Evolutionary conservation across 805 yeast genomes (phyloP).

Genomic region (Starmerella asiatica): DNA sequence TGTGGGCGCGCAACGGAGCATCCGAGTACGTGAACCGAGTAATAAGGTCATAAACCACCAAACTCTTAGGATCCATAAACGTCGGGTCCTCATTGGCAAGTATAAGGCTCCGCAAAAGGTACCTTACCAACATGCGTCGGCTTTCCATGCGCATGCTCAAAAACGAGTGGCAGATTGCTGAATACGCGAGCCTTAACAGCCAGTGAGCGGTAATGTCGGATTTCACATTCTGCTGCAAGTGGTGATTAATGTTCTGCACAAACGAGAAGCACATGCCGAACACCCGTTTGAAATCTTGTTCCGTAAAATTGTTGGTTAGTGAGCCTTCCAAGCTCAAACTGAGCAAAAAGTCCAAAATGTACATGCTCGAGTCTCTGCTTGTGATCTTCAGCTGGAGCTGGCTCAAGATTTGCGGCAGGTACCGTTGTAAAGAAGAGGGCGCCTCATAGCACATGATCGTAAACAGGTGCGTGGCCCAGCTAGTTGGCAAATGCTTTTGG

Average conservation of each 20-base stretch:
- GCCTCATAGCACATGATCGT: conserved; percentile 70
- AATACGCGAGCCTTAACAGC: conserved; percentile 48
- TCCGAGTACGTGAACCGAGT: conserved; percentile 54
- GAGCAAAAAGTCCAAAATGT: conserved; percentile 59
- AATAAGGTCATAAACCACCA: conserved; percentile 56
- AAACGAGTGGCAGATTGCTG: conserved; percentile 59
- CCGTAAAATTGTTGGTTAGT: conserved; percentile 55
- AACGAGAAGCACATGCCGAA: conserved; percentile 74
- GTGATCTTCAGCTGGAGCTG: conserved; percentile 64
- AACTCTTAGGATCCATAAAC: conserved; percentile 37
- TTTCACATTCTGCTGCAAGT: conserved; percentile 8
- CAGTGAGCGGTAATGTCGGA: conserved; percentile 40
- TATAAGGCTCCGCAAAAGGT: conserved; percentile 44
- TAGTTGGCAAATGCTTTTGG: conserved; percentile 50
- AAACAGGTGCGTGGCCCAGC: conserved; percentile 63
- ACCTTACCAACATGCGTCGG: conserved; percentile 48
- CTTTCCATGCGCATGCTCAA: conserved; percentile 46
- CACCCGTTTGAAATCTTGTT: conserved; percentile 64
- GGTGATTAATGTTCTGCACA: conserved; percentile 56
- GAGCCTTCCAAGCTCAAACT: conserved; percentile 53
- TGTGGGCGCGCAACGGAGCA: conserved; percentile 38
- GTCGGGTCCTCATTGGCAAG: conserved; percentile 28
- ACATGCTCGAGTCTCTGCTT: conserved; percentile 52
- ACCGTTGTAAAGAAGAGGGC: conserved; percentile 59
- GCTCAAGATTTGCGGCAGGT: conserved; percentile 52